Base-by-base conservation (phyloP, 2,329 filamentous ascomycete species). In the Paracoccidioides lutzii region DNA sequence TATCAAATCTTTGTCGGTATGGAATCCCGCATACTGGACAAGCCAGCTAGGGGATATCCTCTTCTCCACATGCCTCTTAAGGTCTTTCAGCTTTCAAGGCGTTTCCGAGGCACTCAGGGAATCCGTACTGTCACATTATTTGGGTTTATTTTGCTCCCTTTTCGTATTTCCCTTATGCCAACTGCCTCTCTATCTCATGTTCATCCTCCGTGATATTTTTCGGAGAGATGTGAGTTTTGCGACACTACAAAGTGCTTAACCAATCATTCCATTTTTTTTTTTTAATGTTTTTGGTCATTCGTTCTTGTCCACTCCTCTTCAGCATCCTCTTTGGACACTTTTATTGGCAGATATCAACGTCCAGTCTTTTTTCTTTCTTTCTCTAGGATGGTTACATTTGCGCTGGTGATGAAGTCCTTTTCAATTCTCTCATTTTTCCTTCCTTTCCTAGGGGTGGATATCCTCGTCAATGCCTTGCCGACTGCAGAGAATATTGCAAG, bases 391-490 rank as follows among this genome's bases (percentile, higher is more conserved):
- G 28, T 52, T 14, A 12, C 22, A 14, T 42, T 33, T 52, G 28
- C 2, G 15, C 42, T 42, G 41, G 22, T 52, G 12, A 52, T 52
- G 50, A 52, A 52, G 50, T 5, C 22, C 22, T 22, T 52, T 32
- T 52, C 50, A 22, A 33, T 52, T 43, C 50, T 52, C 28, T 35
- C 50, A 6, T 43, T 52, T 30, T 22, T 40, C 37, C 22, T 52
- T 14, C 50, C 50, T 7, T 3, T 52, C 28, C 6, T 52, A 6
- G 50, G 50, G 12, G 28, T 28, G 50, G 50, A 52, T 52, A 38
- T 42, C 6, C 38, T 52, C 38, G 50, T 52, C 50, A 52, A 52
- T 52, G 50, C 50, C 28, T 9, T 52, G 3, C 50, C 50, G 6
- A 42, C 28, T 32, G 50, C 22, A 28, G 50, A 52, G n/a, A 52